Conservation (phyloP, 768 basidiomycete species). For the Dendrothele bispora region DNA sequence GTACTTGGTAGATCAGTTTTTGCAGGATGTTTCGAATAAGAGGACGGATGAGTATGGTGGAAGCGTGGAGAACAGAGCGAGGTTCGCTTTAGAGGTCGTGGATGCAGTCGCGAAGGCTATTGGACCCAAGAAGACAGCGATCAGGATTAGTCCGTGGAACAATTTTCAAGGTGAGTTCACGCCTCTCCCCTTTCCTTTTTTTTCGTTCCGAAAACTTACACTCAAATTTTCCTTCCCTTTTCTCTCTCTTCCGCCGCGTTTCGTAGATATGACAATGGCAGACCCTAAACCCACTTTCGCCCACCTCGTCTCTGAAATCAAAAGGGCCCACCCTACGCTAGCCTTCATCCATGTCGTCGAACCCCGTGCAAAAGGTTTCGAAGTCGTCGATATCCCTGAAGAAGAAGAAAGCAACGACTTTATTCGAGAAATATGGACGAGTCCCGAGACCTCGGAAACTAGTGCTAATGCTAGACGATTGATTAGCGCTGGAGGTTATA, state of each 20-base stretch:
- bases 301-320: slow-evolving; percentile 41
- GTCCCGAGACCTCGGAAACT: no score
- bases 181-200: no score
- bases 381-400: slow-evolving; percentile 3
- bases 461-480: slow-evolving; percentile 22
- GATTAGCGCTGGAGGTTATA: slow-evolving; percentile 31
- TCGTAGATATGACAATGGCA: slow-evolving; percentile 40
- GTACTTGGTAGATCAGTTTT: slow-evolving; percentile 43
- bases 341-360: slow-evolving; percentile 46
- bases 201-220: no score
- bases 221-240: slow-evolving; percentile 7
- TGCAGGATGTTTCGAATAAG: slow-evolving; percentile 39
- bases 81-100: slow-evolving; percentile 45
- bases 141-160: slow-evolving; percentile 45
- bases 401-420: slow-evolving; percentile 22
- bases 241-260: no score
- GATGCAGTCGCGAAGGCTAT: slow-evolving; percentile 38
- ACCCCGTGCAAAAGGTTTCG: slow-evolving; percentile 16
- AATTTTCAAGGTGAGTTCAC: slow-evolving; percentile 23
- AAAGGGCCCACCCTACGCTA: slow-evolving; percentile 32
- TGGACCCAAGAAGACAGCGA: slow-evolving; percentile 40
- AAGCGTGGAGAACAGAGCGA: slow-evolving; percentile 42
- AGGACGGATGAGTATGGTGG: slow-evolving; percentile 56
- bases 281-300: slow-evolving; percentile 44
- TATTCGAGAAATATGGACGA: slow-evolving; percentile 30